Evolutionary conservation across 2,329 filamentous ascomycete genomes (phyloP).

Genomic region (Talaromyces sp.): DNA sequence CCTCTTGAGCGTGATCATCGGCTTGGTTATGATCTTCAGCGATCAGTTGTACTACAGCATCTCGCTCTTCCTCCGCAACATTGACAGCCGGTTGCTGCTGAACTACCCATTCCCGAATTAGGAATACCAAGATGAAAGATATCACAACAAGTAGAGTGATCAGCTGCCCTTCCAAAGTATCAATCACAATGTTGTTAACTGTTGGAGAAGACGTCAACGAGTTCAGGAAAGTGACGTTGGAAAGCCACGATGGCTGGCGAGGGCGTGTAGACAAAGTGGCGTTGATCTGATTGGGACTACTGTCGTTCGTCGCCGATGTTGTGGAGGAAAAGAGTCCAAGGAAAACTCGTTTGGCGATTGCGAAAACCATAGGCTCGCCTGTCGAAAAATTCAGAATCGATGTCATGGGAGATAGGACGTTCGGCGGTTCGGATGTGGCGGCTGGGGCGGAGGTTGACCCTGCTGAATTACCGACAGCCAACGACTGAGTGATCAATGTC

Average conservation of each 20-base stretch:
- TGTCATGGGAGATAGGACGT: constrained; percentile 30
- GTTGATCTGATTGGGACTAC: constrained; percentile 19
- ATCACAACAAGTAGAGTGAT: constrained; percentile 89
- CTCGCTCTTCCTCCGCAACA: constrained; percentile 55
- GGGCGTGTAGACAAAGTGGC: constrained; percentile 22
- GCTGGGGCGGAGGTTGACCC: constrained; percentile 20
- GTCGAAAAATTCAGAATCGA: constrained; percentile 37
- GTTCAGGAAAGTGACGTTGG: constrained; percentile 52
- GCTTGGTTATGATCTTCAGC: constrained; percentile 33
- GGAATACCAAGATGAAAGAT: constrained; percentile 91
- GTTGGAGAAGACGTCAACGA: constrained; percentile 60
- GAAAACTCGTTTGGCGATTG: constrained; percentile 41
- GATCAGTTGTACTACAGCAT: constrained; percentile 46
- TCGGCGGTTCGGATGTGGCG: constrained; percentile 21
- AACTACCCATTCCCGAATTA: constrained; percentile 96
- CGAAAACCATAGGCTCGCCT: constrained; percentile 42
- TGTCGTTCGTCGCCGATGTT: constrained; percentile 23
- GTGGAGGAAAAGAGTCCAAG: constrained; percentile 28
- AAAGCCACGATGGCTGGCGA: constrained; percentile 48
- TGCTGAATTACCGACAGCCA: constrained; percentile 19
- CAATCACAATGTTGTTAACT: constrained; percentile 73
- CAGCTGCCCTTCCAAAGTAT: constrained; percentile 84
- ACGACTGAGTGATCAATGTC: constrained; percentile 15
- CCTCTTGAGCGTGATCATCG: constrained; percentile 18
- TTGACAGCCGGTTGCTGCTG: constrained; percentile 95